Conservation (phyloP, 176 grass and related monocot genomes). For the sorghum (Sorghum bicolor) region Sorghum_bicolor_NCBIv3 NC_012870.2:59365001-59365500, state of each 20-base stretch:
- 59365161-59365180: neutral
- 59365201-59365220: neutral
- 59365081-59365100: conserved; percentile 98
- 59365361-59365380: neutral
- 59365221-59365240: neutral
- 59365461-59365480: neutral
- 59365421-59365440: neutral
- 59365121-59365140: neutral
- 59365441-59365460: neutral
- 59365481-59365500: neutral
- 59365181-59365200: neutral
- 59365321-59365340: conserved; percentile 76
- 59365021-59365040: conserved; percentile 80
- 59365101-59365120: conserved; percentile 90
- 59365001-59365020: conserved; percentile 70
- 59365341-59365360: conserved; percentile 23
- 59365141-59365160: conserved; percentile 2
- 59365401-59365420: neutral
- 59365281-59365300: conserved; percentile 89
- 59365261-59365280: conserved; percentile 89
- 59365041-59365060: conserved; percentile 88
- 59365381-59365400: neutral
- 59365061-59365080: conserved; percentile 98
- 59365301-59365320: conserved; percentile 79
- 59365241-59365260: conserved; percentile 91